Conservation (phyloP, 2,329 filamentous ascomycete species). For the Verticillium dahliae region DNA sequence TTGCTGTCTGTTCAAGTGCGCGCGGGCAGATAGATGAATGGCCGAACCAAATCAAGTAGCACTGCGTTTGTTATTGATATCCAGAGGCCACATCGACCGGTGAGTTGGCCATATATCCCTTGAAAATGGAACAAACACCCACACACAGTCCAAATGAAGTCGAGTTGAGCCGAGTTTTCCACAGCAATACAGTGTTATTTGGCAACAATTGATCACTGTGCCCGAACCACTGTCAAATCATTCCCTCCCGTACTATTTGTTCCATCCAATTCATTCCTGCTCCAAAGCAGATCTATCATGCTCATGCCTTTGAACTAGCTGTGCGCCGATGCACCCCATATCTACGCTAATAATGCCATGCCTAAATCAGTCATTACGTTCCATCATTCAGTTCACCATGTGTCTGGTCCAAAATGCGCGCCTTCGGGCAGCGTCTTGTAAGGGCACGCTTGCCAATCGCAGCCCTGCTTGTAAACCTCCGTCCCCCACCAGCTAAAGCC, state of each 20-base stretch:
- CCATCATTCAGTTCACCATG: slow-evolving; percentile 35
- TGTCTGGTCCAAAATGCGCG: slow-evolving; percentile 58
- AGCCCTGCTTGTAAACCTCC: slow-evolving; percentile 76
- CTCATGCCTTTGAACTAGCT: not conserved
- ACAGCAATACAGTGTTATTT: not conserved
- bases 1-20: not conserved
- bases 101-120: too few relatives aligned
- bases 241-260: not conserved
- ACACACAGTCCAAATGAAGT: too few relatives aligned
- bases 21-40: not conserved
- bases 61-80: too few relatives aligned
- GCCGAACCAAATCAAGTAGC: not conserved
- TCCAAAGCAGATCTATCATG: not conserved
- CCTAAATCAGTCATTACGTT: not conserved
- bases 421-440: slow-evolving; percentile 60
- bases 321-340: not conserved
- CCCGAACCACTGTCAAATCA: too few relatives aligned
- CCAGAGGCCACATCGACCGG: too few relatives aligned
- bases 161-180: not conserved
- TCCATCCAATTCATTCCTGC: not conserved
- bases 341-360: not conserved
- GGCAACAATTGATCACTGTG: not conserved
- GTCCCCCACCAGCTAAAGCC: slow-evolving; percentile 84
- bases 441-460: slow-evolving; percentile 76
- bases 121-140: too few relatives aligned